Evolutionary conservation across 148 eudicot species (phyloP), one percentile per base, ranked within the genome.

Genomic region (Fagopyrum homotropicum): DNA sequence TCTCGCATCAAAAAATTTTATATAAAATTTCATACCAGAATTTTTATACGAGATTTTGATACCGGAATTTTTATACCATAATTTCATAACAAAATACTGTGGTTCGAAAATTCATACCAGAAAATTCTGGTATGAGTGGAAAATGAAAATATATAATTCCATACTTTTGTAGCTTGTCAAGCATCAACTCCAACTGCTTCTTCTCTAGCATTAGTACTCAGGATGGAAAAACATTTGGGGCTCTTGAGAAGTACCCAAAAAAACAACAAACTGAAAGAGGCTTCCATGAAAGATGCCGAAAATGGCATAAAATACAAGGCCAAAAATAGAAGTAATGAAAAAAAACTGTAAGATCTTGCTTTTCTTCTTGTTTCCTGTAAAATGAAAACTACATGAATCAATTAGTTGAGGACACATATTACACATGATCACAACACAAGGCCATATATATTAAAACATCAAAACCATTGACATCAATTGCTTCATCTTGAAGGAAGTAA

Each of bases 91-190:
- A n/a, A n/a, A n/a, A n/a, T n/a, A n/a, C n/a, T n/a, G n/a, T n/a
- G n/a, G n/a, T n/a, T n/a, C n/a, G n/a, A n/a, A n/a, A n/a, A n/a
- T n/a, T n/a, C n/a, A n/a, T n/a, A n/a, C n/a, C n/a, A n/a, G n/a
- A n/a, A n/a, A n/a, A n/a, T n/a, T n/a, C n/a, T n/a, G n/a, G n/a
- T n/a, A n/a, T n/a, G n/a, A 48, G 50, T 48, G 50, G 50, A 48
- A 10, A 48, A 48, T 7, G 50, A 48, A 48, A 48, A 6, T 48
- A 1, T 48, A 48, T 48, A 48, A 48, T 48, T 49, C 70, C 97
- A 57, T 85, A 93, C 98, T 91, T 93, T 75, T 93, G 97, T 79
- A 93, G 94, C 77, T 86, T 93, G 79, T 93, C 97, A 29, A 93
- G 86, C 73, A 89, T 84, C 85, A 91, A 80, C 81, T 86, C 93